Percentiles rank a stretch among this genome's conserved stretches.
These are phyloP conservation scores for Apodospora peruviana DNA, from an alignment of 495 filamentous ascomycete genomes.

Conservation along the genomic window DNA sequence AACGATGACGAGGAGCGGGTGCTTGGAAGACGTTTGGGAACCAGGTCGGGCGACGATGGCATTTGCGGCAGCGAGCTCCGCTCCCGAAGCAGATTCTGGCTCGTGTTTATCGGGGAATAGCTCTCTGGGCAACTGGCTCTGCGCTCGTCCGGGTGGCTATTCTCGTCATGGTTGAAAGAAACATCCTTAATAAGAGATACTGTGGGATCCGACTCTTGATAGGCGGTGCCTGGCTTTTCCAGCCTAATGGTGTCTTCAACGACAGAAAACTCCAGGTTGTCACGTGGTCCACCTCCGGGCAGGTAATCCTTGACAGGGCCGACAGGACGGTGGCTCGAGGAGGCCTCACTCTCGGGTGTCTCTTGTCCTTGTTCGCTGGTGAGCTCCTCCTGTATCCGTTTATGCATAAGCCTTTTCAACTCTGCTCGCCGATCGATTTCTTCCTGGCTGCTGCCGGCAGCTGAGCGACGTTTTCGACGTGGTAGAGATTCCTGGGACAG, in stretches of 20 bases:
- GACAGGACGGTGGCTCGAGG: slow-evolving; percentile 7
- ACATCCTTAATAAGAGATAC: background rate
- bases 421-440: slow-evolving; percentile 46
- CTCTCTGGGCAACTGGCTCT: slow-evolving; percentile 21
- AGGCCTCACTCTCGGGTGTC: slow-evolving; percentile 5
- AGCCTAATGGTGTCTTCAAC: slow-evolving; percentile 5
- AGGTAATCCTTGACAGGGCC: slow-evolving; percentile 15
- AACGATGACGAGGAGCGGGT: slow-evolving; percentile 26
- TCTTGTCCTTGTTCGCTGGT: slow-evolving; percentile 31
- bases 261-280: slow-evolving; percentile 35
- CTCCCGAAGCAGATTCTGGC: slow-evolving; percentile 7
- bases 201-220: background rate
- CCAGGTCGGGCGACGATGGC: slow-evolving; percentile 24
- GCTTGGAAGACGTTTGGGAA: slow-evolving; percentile 24
- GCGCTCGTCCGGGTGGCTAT: slow-evolving; percentile 6
- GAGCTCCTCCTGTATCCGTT: slow-evolving; percentile 48
- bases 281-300: slow-evolving; percentile 33
- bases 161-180: slow-evolving; percentile 3
- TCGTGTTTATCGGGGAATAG: background rate
- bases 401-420: slow-evolving; percentile 43
- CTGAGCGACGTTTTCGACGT: slow-evolving; percentile 32
- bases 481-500: slow-evolving; percentile 38
- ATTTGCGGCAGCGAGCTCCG: slow-evolving; percentile 20
- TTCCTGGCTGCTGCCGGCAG: slow-evolving; percentile 40
- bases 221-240: slow-evolving; percentile 3